phyloP scores from a whole-genome alignment of 2,329 filamentous ascomycete species.

The Zymoseptoria crescenta region DNA sequence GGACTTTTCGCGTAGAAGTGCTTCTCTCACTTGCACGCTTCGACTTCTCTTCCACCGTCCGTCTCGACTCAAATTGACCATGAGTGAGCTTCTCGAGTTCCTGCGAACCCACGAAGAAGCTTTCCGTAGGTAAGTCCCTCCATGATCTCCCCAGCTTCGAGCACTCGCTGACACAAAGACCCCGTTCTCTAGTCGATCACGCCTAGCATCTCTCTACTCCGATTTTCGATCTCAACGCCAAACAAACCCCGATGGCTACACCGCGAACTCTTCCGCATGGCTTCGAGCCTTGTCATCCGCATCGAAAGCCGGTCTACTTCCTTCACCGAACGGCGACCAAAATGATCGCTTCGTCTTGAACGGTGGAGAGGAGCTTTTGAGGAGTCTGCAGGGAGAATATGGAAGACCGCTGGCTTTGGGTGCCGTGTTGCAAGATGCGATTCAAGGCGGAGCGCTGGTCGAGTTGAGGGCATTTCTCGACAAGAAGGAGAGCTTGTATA shows the following conservation, averaged over 20 bases:
- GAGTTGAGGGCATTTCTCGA: slow-evolving; percentile 60
- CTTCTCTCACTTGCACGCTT: background rate
- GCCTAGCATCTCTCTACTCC: slow-evolving; percentile 78
- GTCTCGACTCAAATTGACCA: slow-evolving; percentile 1
- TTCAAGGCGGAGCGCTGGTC: slow-evolving; percentile 60
- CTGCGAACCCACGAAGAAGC: slow-evolving; percentile 44
- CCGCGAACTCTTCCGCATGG: slow-evolving; percentile 74
- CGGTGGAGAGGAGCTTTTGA: slow-evolving; percentile 56
- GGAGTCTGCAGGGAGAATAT: slow-evolving; percentile 67
- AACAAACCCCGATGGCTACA: slow-evolving; percentile 78
- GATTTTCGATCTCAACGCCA: slow-evolving; percentile 69
- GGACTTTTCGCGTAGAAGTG: background rate
- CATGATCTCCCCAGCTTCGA: slow-evolving; percentile 1
- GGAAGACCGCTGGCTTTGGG: slow-evolving; percentile 75
- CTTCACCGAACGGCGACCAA: slow-evolving; percentile 30
- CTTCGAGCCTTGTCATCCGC: slow-evolving; percentile 64
- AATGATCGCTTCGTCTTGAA: slow-evolving; percentile 45
- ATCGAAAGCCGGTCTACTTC: slow-evolving; percentile 54
- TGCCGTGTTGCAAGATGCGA: slow-evolving; percentile 68
- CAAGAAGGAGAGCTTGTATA: slow-evolving; percentile 63
- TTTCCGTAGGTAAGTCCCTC: slow-evolving; percentile 36
- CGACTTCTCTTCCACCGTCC: background rate
- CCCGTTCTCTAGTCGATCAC: slow-evolving; percentile 47
- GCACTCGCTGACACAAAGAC: background rate
- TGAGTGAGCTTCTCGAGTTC: slow-evolving; percentile 53